Conservation (phyloP, 2,329 filamentous ascomycete species). For the Pestalotiopsis sp. region DNA sequence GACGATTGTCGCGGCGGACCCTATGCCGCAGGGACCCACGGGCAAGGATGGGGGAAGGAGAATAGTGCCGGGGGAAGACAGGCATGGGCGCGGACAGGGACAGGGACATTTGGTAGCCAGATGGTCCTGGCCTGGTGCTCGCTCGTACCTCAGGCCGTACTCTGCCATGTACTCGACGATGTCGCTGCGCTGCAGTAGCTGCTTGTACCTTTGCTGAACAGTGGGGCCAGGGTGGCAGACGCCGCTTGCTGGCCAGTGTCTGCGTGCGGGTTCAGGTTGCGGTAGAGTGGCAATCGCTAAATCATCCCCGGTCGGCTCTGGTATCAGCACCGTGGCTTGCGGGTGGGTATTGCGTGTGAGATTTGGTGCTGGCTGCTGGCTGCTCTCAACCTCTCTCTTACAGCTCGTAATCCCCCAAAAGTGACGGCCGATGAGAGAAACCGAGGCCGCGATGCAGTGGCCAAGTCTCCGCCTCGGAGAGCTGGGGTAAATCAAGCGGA, state of each 20-base stretch:
- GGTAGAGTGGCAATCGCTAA: constrained; percentile 12
- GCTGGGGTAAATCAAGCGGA: background rate
- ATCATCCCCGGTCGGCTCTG: constrained; percentile 2
- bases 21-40: background rate
- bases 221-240: constrained; percentile 5
- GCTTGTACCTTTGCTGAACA: constrained; percentile 7
- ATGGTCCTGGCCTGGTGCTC: background rate
- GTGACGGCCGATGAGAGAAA: background rate
- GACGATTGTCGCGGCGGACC: background rate
- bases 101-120: background rate
- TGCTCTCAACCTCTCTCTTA: background rate
- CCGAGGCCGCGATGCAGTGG: background rate
- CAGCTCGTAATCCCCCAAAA: background rate
- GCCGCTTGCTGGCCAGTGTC: background rate
- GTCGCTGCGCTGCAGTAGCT: constrained; percentile 6
- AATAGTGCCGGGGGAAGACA: constrained; percentile 3
- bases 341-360: constrained; percentile 5
- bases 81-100: background rate
- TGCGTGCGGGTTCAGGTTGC: background rate
- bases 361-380: background rate
- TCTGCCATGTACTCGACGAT: constrained; percentile 3
- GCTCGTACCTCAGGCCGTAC: background rate
- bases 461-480: background rate
- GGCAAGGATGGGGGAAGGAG: constrained; percentile 6
- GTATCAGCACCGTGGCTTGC: constrained; percentile 12